phyloP scores from a whole-genome alignment of 176 grass and related monocot species.

The Oryza brachyantha region DNA sequence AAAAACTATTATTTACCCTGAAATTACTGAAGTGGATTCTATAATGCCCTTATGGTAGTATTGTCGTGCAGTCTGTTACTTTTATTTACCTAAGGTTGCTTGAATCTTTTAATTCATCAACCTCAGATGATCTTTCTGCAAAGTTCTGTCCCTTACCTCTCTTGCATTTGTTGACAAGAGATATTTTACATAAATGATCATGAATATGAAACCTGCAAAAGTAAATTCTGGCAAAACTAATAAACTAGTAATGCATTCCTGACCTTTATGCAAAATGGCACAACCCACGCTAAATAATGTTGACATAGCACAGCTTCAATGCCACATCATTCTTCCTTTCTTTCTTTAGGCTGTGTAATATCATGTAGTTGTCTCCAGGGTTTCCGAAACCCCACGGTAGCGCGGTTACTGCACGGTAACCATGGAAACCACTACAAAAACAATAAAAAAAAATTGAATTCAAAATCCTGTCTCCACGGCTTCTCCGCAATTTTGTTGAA shows the following conservation, averaged over 20 bases:
- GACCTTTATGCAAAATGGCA: not conserved
- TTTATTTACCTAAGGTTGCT: not conserved
- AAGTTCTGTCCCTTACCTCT: not conserved
- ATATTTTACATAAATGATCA: not conserved
- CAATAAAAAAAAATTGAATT: too few species aligned
- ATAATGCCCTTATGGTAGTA: not conserved
- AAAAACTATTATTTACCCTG: slow-evolving; percentile 12
- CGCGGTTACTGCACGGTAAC: too few species aligned
- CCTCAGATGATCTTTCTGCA: not conserved
- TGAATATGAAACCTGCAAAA: not conserved
- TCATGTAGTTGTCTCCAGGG: too few species aligned
- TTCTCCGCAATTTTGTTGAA: too few species aligned
- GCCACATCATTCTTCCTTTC: not conserved
- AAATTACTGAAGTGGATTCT: not conserved
- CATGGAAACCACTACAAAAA: too few species aligned
- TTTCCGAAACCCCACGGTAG: too few species aligned
- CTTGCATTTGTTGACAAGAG: not conserved
- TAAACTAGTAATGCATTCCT: not conserved
- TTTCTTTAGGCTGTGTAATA: not conserved
- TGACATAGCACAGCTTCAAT: not conserved
- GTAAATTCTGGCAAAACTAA: not conserved
- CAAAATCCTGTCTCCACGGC: too few species aligned
- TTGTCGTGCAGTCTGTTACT: not conserved
- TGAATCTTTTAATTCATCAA: not conserved
- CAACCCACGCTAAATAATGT: slow-evolving; percentile 13